phyloP scores from a whole-genome alignment of 169 alveolate genomes.

The Cryptosporidium canis region DNA sequence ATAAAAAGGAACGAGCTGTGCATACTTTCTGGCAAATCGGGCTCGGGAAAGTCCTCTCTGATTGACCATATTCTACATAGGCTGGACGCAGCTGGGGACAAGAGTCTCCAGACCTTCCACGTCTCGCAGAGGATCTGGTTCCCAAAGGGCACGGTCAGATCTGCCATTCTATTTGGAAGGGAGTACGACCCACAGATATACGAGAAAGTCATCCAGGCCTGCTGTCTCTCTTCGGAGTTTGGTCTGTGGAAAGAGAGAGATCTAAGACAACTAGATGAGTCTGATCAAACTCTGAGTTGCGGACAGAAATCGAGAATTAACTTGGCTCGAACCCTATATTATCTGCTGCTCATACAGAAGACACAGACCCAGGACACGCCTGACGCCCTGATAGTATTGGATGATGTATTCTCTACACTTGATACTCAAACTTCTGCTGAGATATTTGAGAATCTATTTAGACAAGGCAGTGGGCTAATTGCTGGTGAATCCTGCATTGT shows the following conservation, averaged over 20 bases:
- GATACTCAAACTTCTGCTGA: not conserved
- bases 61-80: not conserved
- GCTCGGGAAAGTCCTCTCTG: constrained; percentile 29
- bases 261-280: constrained; percentile 44
- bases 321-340: constrained; percentile 41
- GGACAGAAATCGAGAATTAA: constrained; percentile 60
- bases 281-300: constrained; percentile 32
- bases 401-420: constrained; percentile 14
- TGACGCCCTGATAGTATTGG: constrained; percentile 4
- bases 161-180: constrained; percentile 31
- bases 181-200: not conserved
- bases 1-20: not conserved
- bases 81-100: not conserved
- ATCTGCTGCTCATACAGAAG: not conserved
- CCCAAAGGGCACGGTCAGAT: constrained; percentile 51
- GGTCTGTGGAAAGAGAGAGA: constrained; percentile 12
- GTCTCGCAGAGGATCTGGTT: constrained; percentile 29
- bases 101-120: not conserved
- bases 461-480: not conserved
- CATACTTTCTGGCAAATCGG: constrained; percentile 28
- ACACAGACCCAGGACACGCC: not conserved
- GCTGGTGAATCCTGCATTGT: not conserved
- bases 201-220: constrained; percentile 22
- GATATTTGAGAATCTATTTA: constrained; percentile 50
- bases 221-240: constrained; percentile 14